Conservation (phyloP, 225 moss, liverwort and hornwort genomes). For the Pseudoscleropodium purum region DNA sequence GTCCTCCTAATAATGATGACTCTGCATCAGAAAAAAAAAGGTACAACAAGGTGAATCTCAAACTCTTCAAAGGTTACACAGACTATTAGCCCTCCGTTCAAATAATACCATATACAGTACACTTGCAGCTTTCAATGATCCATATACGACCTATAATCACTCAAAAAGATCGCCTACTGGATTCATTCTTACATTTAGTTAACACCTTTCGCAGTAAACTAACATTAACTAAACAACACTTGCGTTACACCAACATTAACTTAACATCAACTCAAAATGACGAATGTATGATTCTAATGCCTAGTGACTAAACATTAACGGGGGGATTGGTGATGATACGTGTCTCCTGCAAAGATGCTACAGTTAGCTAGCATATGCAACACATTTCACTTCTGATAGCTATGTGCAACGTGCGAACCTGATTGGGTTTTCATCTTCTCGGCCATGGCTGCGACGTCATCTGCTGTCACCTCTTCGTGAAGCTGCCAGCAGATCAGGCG, state of each 20-base stretch:
- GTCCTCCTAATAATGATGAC: background rate
- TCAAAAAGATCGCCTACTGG: background rate
- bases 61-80: background rate
- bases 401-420: background rate
- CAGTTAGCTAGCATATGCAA: background rate
- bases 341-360: background rate
- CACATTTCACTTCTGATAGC: background rate
- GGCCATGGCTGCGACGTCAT: conserved; percentile 25
- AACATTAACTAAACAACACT: background rate
- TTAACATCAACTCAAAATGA: background rate
- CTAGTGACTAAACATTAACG: too few relatives aligned
- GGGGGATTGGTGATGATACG: background rate
- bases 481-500: conserved; percentile 10
- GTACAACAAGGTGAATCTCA: background rate
- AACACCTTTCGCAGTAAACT: background rate
- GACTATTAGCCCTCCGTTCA: background rate
- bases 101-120: background rate
- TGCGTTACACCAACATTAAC: background rate
- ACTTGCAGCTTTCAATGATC: background rate
- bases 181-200: background rate
- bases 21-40: background rate
- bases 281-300: background rate
- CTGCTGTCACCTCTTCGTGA: conserved; percentile 35
- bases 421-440: conserved; percentile 20
- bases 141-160: background rate